A percentile compares a stretch with the other conserved stretches of the same genome.
These are phyloP conservation scores for Hygrocybe punicea DNA, from an alignment of 768 basidiomycete species.

Conservation along the genomic window DNA sequence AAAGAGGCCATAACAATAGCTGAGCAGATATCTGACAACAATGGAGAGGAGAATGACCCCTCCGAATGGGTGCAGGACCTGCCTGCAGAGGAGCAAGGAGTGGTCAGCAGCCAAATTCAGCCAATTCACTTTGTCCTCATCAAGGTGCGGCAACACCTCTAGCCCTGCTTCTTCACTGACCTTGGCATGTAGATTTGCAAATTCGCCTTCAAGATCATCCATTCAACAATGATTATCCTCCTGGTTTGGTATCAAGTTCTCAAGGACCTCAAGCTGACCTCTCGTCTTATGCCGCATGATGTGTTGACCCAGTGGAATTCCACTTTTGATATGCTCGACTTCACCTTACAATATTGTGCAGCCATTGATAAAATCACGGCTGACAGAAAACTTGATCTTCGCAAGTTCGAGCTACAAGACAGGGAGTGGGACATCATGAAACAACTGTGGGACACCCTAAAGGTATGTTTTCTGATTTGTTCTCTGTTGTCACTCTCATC, in stretches of 20 bases:
- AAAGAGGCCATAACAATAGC: conserved; percentile 2
- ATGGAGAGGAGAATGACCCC: conserved; percentile 1
- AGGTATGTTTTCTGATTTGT: conserved; percentile 15
- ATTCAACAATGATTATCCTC: conserved; percentile 30
- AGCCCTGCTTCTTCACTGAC: too few relatives aligned
- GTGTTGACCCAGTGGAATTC: conserved; percentile 37
- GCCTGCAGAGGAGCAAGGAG: background rate
- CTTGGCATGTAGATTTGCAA: too few relatives aligned
- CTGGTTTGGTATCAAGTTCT: conserved; percentile 27
- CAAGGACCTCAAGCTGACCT: conserved; percentile 3
- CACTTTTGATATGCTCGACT: conserved; percentile 31
- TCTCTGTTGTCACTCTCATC: background rate
- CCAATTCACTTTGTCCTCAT: too few relatives aligned
- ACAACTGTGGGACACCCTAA: conserved; percentile 22
- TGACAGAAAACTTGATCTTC: conserved; percentile 7
- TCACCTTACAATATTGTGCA: conserved; percentile 25
- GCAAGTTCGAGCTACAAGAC: conserved; percentile 15
- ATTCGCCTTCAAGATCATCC: conserved; percentile 22
- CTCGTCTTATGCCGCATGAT: conserved; percentile 29
- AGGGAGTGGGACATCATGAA: conserved; percentile 26
- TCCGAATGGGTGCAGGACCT: conserved; percentile 4
- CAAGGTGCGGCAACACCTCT: too few relatives aligned
- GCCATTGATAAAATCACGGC: conserved; percentile 23
- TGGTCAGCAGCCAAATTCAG: background rate
- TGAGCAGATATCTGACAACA: background rate